These are phyloP conservation scores for Pseudocercospora eumusae DNA, from an alignment of 2,329 filamentous ascomycete species.

Conservation along the genomic window DNA sequence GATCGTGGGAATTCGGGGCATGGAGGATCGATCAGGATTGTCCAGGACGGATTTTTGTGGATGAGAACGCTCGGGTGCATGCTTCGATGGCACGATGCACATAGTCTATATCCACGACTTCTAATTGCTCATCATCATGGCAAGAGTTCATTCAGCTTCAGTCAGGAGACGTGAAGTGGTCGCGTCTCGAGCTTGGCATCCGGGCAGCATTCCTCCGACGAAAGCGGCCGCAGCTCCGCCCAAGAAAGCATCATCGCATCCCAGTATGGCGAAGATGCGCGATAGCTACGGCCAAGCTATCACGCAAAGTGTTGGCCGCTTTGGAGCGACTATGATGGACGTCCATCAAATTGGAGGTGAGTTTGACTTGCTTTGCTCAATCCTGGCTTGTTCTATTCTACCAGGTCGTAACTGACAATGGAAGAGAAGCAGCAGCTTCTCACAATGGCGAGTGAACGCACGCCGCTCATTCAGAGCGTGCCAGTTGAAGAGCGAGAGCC, in stretches of 20 bases:
- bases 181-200: no score
- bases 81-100: no score
- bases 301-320: constrained; percentile 20
- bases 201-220: background rate
- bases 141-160: no score
- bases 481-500: constrained; percentile 55
- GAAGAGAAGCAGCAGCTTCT: constrained; percentile 21
- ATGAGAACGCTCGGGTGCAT: no score
- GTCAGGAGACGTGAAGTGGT: no score
- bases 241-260: constrained; percentile 16
- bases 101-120: no score
- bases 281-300: constrained; percentile 28
- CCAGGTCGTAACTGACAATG: constrained; percentile 22
- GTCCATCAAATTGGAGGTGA: constrained; percentile 4
- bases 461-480: constrained; percentile 67
- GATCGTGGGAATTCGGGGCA: no score
- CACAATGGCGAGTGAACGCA: constrained; percentile 58
- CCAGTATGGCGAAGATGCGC: constrained; percentile 24
- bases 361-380: constrained; percentile 6
- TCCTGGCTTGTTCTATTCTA: background rate
- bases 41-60: no score
- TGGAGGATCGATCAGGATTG: no score
- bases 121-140: no score
- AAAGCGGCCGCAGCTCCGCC: background rate
- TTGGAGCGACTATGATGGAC: constrained; percentile 15